Evolutionary conservation across 805 yeast genomes (phyloP).

Genomic region (Candida methanosorbosa): DNA sequence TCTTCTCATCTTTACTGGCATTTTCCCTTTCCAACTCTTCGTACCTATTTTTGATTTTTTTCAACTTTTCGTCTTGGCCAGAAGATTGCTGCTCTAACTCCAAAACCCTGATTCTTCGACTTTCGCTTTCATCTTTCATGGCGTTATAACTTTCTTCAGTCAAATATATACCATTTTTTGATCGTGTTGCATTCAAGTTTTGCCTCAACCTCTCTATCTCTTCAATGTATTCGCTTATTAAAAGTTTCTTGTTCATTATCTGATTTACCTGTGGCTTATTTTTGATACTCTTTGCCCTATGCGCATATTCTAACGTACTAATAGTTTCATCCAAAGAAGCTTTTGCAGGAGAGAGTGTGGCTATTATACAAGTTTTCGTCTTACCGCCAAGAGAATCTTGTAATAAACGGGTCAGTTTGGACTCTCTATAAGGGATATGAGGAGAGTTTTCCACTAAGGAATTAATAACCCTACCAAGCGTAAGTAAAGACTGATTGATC

Average conservation of each 20-base stretch:
- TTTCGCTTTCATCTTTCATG: constrained; percentile 34
- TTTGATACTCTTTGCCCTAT: constrained; percentile 73
- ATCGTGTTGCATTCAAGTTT: constrained; percentile 56
- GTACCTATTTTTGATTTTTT: constrained; percentile 29
- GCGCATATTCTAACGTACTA: constrained; percentile 82
- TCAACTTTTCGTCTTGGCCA: constrained; percentile 39
- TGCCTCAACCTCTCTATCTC: constrained; percentile 48
- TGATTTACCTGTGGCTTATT: constrained; percentile 64
- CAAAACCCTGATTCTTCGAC: constrained; percentile 37
- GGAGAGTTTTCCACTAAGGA: constrained; percentile 47
- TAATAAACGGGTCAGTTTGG: constrained; percentile 67
- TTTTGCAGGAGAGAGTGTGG: constrained; percentile 80
- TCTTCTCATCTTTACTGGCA: neutral
- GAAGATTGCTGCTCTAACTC: constrained; percentile 41
- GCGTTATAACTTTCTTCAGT: constrained; percentile 41
- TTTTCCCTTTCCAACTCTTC: constrained; percentile 18
- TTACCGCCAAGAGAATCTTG: constrained; percentile 86
- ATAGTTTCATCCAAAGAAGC: constrained; percentile 73
- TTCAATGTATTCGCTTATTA: constrained; percentile 42
- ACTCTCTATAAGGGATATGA: constrained; percentile 82
- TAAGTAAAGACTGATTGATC: constrained; percentile 73
- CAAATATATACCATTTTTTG: constrained; percentile 59
- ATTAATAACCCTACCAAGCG: constrained; percentile 81
- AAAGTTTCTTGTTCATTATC: constrained; percentile 48
- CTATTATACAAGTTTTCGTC: constrained; percentile 80